Percentiles rank a stretch among this genome's conserved stretches.
Conservation (phyloP, 768 basidiomycete species). For the Pleurotus tuoliensis region DNA sequence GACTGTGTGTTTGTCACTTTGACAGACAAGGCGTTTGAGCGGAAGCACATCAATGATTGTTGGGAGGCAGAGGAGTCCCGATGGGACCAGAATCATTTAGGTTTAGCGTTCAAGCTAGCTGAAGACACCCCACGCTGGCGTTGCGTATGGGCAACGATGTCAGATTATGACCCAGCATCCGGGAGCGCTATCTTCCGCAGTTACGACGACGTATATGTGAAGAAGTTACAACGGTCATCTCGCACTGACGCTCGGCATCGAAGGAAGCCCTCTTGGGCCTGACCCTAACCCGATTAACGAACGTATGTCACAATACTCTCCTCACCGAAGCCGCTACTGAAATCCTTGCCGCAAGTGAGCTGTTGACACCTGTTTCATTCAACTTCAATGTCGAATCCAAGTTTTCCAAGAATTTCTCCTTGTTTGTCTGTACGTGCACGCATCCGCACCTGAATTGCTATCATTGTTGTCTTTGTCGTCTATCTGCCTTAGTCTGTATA, state of each 20-base stretch:
- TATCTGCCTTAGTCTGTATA: too few species aligned
- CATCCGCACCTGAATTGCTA: too few species aligned
- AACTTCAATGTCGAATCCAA: too few species aligned
- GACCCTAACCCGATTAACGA: not conserved
- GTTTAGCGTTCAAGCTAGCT: constrained; percentile 51
- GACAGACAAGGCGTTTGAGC: constrained; percentile 55
- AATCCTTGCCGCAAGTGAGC: too few species aligned
- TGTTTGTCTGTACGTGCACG: too few species aligned
- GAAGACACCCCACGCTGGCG: constrained; percentile 45
- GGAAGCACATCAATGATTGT: constrained; percentile 26
- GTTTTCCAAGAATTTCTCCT: too few species aligned
- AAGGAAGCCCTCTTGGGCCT: not conserved
- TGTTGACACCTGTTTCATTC: too few species aligned
- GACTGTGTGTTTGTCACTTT: constrained; percentile 53
- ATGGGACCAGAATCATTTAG: constrained; percentile 46
- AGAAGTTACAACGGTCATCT: constrained; percentile 38
- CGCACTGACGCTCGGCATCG: constrained; percentile 9
- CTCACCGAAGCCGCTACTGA: too few species aligned
- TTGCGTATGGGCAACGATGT: constrained; percentile 61
- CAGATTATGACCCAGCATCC: constrained; percentile 40
- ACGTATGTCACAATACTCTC: too few species aligned
- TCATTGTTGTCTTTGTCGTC: too few species aligned
- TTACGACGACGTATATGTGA: constrained; percentile 58
- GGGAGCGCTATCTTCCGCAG: constrained; percentile 49
- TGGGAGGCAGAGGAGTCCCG: constrained; percentile 18